Evolutionary conservation across 305 asterid genomes (phyloP), one percentile per base, ranked within the genome.

Genomic region (Fraxinus platypoda): DNA sequence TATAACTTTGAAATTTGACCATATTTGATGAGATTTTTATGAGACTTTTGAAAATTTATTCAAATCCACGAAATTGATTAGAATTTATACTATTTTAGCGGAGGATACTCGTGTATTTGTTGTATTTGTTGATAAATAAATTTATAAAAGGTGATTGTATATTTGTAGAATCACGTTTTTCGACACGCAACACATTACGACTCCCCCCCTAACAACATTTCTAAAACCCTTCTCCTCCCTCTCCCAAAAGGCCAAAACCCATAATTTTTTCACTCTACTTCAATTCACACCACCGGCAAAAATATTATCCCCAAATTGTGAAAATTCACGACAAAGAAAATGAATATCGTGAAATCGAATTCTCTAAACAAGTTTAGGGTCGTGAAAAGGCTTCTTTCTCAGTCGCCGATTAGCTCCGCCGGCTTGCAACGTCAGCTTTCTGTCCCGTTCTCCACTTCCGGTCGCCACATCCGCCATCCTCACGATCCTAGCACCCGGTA

Each of bases 401-500:
- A 74, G 43, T 86, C 88, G 78, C 71, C 87, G 80, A 75, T 85
- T 37, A 88, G 88, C 78, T 83, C 88, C 81, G 87, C 90, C 83
- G 33, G 7, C 35, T 82, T 74, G 43, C 86, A 80, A 30, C 35
- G 41, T 33, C 83, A 38, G 43, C 34, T 43, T 46, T 28, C 49
- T 12, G 35, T 64, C n/a, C 84, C 87, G 19, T 77, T 77, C 77
- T 72, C 84, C 78, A 4, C 88, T 76, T 0, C 89, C 52, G 90
- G 84, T 66, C 88, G 90, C 68, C 86, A 88, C 78, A 71, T 86
- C 66, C 87, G 91, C 74, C 52, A 78, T 66, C 23, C 75, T 21
- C 85, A 86, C 11, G 88, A 85, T 74, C 86, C 86, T 64, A 82
- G 77, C 82, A 9, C 87, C 13, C 82, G 90, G 92, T 90, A 83